Evolutionary conservation across 2,329 filamentous ascomycete genomes (phyloP).

Genomic region (Polytolypa hystricis): DNA sequence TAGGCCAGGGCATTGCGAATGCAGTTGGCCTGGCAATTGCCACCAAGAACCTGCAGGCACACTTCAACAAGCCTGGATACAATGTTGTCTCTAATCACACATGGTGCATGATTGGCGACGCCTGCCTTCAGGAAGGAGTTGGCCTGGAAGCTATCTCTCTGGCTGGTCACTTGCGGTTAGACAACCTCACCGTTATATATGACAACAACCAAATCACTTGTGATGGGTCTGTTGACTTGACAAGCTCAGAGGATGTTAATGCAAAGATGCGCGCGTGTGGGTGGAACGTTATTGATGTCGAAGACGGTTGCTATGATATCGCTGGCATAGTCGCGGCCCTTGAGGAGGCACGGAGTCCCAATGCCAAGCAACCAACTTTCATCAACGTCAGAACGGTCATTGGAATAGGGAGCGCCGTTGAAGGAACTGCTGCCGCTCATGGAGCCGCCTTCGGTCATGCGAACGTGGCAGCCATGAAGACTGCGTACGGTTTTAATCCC

Average conservation of each 20-base stretch:
- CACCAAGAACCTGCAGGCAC: constrained; percentile 42
- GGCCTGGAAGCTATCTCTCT: constrained; percentile 46
- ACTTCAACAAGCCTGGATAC: constrained; percentile 40
- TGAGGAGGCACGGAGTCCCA: constrained; percentile 27
- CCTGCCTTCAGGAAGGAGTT: constrained; percentile 49
- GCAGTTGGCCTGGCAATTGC: constrained; percentile 49
- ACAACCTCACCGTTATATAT: constrained; percentile 48
- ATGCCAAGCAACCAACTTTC: constrained; percentile 43
- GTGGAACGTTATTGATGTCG: constrained; percentile 45
- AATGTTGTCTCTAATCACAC: constrained; percentile 40
- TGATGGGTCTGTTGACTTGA: constrained; percentile 45
- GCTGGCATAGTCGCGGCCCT: constrained; percentile 37
- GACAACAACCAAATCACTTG: constrained; percentile 53
- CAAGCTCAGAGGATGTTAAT: constrained; percentile 47
- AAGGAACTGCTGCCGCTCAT: constrained; percentile 45
- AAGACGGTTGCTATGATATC: constrained; percentile 44
- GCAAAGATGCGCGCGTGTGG: constrained; percentile 47
- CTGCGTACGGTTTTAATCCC: constrained; percentile 25
- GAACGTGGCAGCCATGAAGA: constrained; percentile 47
- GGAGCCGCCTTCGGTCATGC: constrained; percentile 46
- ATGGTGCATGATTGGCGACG: constrained; percentile 49
- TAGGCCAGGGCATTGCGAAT: constrained; percentile 49
- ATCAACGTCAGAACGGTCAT: constrained; percentile 47
- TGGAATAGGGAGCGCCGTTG: constrained; percentile 38
- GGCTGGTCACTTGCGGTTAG: constrained; percentile 45